These are phyloP conservation scores for Cercospora sp. DNA, from an alignment of 2,329 filamentous ascomycete genomes.

Conservation along the genomic window DNA sequence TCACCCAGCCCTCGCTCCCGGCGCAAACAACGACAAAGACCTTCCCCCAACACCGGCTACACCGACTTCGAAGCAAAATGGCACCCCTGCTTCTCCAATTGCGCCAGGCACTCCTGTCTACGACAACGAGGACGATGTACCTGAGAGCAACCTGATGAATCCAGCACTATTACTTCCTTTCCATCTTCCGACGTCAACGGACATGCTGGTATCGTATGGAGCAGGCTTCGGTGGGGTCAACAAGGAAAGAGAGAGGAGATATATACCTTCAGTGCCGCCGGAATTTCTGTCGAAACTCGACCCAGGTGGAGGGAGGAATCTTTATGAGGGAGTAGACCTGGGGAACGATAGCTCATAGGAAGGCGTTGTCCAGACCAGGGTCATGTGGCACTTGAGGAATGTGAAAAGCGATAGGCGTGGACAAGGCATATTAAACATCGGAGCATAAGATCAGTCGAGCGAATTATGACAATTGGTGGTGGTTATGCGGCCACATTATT, in stretches of 20 bases:
- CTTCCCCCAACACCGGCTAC: slow-evolving; percentile 20
- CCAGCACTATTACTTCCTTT: slow-evolving; percentile 92
- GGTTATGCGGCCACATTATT: neutral
- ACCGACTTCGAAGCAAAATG: slow-evolving; percentile 24
- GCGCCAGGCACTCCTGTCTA: slow-evolving; percentile 28
- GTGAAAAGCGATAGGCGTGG: neutral
- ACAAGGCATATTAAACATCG: neutral
- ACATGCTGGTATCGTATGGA: slow-evolving; percentile 95
- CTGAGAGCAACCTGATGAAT: slow-evolving; percentile 77
- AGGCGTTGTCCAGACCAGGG: neutral
- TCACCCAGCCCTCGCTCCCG: slow-evolving; percentile 16
- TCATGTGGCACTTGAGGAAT: slow-evolving; percentile 5
- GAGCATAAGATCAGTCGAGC: neutral
- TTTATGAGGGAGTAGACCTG: slow-evolving; percentile 33
- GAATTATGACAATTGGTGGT: neutral
- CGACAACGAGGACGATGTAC: slow-evolving; percentile 68
- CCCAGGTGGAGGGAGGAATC: slow-evolving; percentile 45
- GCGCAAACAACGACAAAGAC: slow-evolving; percentile 14
- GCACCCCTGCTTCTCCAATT: slow-evolving; percentile 24
- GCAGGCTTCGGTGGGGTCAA: slow-evolving; percentile 93
- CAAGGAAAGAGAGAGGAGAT: slow-evolving; percentile 86
- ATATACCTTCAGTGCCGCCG: slow-evolving; percentile 90
- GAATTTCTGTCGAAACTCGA: slow-evolving; percentile 92
- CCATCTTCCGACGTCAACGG: slow-evolving; percentile 89
- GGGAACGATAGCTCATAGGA: slow-evolving; percentile 14